Evolutionary conservation across 2,329 filamentous ascomycete species (phyloP).

Genomic region (Lecanicillium sp.): DNA sequence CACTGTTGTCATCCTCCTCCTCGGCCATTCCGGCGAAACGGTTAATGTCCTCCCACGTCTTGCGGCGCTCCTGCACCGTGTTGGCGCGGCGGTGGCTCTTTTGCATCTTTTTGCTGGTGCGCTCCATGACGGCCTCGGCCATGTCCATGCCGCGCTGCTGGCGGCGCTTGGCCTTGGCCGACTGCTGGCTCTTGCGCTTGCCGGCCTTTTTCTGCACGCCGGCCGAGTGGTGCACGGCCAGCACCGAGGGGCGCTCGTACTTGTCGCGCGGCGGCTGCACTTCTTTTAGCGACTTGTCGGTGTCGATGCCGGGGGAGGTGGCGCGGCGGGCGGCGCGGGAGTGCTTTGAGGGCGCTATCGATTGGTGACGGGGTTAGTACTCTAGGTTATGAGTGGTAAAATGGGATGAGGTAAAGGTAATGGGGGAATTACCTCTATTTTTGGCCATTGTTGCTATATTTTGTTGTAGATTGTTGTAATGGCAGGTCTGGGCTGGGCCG

Average conservation of each 20-base stretch:
- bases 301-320: slow-evolving; percentile 60
- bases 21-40: slow-evolving; percentile 21
- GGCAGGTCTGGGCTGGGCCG: too few relatives aligned
- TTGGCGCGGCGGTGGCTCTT: slow-evolving; percentile 44
- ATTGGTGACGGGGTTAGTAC: not conserved
- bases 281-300: slow-evolving; percentile 63
- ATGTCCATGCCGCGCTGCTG: slow-evolving; percentile 51
- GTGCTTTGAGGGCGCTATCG: slow-evolving; percentile 56
- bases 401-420: not conserved
- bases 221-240: slow-evolving; percentile 57
- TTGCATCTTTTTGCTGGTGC: slow-evolving; percentile 47
- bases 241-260: slow-evolving; percentile 52
- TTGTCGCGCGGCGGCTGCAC: slow-evolving; percentile 40
- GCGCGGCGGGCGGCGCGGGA: slow-evolving; percentile 70
- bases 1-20: slow-evolving; percentile 13
- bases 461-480: slow-evolving; percentile 1
- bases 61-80: slow-evolving; percentile 39
- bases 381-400: not conserved
- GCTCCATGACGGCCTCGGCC: slow-evolving; percentile 52
- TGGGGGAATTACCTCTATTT: slow-evolving; percentile 17
- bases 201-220: slow-evolving; percentile 63
- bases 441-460: slow-evolving; percentile 21
- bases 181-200: slow-evolving; percentile 45
- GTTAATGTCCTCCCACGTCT: slow-evolving; percentile 54
- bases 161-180: slow-evolving; percentile 45